Percentiles rank a stretch among this genome's conserved stretches.
Conservation (phyloP, 2,329 filamentous ascomycete genomes). For the Sodiomyces alkalinus region DNA sequence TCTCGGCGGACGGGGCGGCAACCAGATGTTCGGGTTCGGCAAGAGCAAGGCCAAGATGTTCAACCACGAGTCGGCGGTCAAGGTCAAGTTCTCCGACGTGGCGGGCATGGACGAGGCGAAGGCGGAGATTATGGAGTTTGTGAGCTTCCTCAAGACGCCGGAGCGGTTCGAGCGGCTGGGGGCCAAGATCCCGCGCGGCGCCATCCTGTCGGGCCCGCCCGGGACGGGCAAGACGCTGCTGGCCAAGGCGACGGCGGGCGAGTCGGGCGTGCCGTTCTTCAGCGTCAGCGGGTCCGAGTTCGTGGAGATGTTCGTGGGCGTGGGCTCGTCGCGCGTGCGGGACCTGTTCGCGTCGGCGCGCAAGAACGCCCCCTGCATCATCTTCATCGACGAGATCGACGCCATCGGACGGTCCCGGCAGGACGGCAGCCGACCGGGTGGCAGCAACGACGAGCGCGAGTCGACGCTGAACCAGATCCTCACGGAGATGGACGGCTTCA, state of each 20-base stretch:
- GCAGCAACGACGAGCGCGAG: slow-evolving; percentile 95
- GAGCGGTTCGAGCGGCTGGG: slow-evolving; percentile 85
- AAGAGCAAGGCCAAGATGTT: slow-evolving; percentile 94
- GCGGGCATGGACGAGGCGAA: slow-evolving; percentile 98
- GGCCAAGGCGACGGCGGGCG: slow-evolving; percentile 92
- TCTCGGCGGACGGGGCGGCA: slow-evolving; percentile 52
- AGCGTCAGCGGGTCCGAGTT: slow-evolving; percentile 98
- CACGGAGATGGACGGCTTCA: slow-evolving; percentile 99
- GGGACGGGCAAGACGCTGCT: slow-evolving; percentile 97
- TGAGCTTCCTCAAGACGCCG: slow-evolving; percentile 89
- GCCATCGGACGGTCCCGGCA: slow-evolving; percentile 85
- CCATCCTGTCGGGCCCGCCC: slow-evolving; percentile 91
- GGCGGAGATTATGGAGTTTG: slow-evolving; percentile 97
- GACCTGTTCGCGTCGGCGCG: slow-evolving; percentile 89
- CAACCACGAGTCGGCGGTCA: slow-evolving; percentile 92
- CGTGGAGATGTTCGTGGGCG: slow-evolving; percentile 99
- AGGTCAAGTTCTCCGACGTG: slow-evolving; percentile 93
- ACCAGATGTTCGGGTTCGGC: slow-evolving; percentile 88
- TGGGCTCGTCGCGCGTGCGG: slow-evolving; percentile 86
- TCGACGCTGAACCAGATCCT: slow-evolving; percentile 95
- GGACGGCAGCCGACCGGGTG: slow-evolving; percentile 56
- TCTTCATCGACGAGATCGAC: slow-evolving; percentile 99
- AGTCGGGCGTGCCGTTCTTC: slow-evolving; percentile 95
- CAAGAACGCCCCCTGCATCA: slow-evolving; percentile 95
- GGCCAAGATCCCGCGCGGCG: slow-evolving; percentile 93